phyloP scores from a whole-genome alignment of 495 filamentous ascomycete species.

The Penicillium pancosmium region DNA sequence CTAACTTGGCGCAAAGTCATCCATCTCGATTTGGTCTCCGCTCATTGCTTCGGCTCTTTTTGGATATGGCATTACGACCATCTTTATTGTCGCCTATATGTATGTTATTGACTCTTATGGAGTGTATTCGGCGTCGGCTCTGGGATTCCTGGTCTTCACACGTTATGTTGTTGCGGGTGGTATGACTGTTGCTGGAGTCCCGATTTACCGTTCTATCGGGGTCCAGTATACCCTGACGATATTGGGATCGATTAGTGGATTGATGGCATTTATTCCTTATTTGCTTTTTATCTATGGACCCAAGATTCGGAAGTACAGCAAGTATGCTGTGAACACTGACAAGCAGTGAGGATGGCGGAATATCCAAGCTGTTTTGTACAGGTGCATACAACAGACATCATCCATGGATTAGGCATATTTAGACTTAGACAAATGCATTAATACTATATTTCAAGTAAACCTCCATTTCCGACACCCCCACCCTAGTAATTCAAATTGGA shows the following conservation, averaged over 20 bases:
- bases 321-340: constrained; percentile 9
- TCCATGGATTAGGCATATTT: too few relatives aligned
- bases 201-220: constrained; percentile 50
- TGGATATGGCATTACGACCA: constrained; percentile 47
- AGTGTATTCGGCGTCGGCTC: constrained; percentile 31
- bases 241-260: constrained; percentile 38
- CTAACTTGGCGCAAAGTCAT: constrained; percentile 9
- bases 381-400: too few relatives aligned
- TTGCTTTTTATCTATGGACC: constrained; percentile 30
- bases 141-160: constrained; percentile 46
- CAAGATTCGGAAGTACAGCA: constrained; percentile 9
- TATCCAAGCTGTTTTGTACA: background rate
- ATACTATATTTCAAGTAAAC: too few relatives aligned
- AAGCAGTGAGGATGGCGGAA: background rate
- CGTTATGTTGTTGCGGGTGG: constrained; percentile 50
- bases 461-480: too few relatives aligned
- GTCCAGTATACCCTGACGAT: constrained; percentile 54
- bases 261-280: constrained; percentile 54
- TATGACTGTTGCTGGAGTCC: constrained; percentile 40
- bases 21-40: constrained; percentile 52
- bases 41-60: constrained; percentile 47
- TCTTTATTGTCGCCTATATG: constrained; percentile 49
- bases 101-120: constrained; percentile 54
- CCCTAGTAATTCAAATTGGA: background rate
- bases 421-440: too few relatives aligned